Conservation (phyloP, 352 stramenopile species). For the Discostella stelligera region DNA sequence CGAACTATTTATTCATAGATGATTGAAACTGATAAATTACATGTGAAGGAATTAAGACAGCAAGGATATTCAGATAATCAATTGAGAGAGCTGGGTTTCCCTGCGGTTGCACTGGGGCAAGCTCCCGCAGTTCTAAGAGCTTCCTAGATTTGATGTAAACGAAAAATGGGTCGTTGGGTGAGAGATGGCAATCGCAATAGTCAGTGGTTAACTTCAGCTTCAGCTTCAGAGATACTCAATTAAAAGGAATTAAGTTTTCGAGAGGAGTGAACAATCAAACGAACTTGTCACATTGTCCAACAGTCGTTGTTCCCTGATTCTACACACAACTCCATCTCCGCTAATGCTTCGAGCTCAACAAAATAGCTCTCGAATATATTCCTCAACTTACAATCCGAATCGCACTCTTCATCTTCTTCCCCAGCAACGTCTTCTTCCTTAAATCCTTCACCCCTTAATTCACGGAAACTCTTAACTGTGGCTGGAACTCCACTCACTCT, state of each 20-base stretch:
- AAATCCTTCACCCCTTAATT: conserved; percentile 25
- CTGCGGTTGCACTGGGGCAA: conserved; percentile 47
- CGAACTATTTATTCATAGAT: conserved; percentile 42
- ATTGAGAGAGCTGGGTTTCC: conserved; percentile 78
- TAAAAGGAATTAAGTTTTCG: too few relatives aligned
- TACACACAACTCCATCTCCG: conserved; percentile 23
- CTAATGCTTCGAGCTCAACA: conserved; percentile 10
- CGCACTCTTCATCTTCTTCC: conserved; percentile 20
- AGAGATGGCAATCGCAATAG: neutral
- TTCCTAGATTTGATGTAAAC: conserved; percentile 6
- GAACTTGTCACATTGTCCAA: neutral
- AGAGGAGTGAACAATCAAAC: neutral
- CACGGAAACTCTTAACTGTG: conserved; percentile 39
- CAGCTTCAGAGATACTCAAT: too few relatives aligned
- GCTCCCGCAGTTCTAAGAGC: conserved; percentile 42
- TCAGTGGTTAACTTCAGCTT: too few relatives aligned
- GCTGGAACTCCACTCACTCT: conserved; percentile 71
- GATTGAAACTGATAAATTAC: conserved; percentile 69
- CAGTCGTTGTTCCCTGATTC: conserved; percentile 16
- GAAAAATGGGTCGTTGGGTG: neutral
- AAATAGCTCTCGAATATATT: conserved; percentile 26
- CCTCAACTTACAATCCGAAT: conserved; percentile 26
- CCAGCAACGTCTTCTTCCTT: conserved; percentile 13
- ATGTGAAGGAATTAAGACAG: conserved; percentile 72
- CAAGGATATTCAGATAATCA: conserved; percentile 80